Base-by-base conservation (phyloP, 495 filamentous ascomycete species). In the Chaetomium fimeti region DNA sequence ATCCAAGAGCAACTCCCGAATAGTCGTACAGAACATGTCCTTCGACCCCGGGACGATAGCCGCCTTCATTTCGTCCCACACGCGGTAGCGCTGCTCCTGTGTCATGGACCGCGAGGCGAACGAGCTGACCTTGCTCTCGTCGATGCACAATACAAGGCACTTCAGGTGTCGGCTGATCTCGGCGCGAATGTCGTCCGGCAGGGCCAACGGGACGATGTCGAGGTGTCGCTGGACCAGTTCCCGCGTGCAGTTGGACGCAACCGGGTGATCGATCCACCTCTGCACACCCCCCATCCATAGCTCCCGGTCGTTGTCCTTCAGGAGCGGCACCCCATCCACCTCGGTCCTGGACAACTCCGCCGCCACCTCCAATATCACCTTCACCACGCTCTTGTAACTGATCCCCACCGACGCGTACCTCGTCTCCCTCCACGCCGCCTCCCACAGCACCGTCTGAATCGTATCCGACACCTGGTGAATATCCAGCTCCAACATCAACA, bases 171-270 rank as follows among this genome's bases (percentile, higher is more conserved):
- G 53, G 0, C 55, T 47, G 2, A 68, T 29, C 5, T 24, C 58
- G 13, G 36, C 45, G 8, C 59, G 43, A 8, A 57, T 43, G 5
- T 60, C 58, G 40, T 59, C 66, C 8, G 66, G 66, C 28, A 68
- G 25, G 15, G 49, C 58, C 11, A 68, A 36, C 5, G 61, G 57
- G 20, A 68, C 54, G 22, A 68, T 64, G n/a, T 68, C 59, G 3
- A 68, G 47, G 25, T 68, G 66, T n/a, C 66, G 58, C 36, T 68
- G 66, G 11, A 68, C 60, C 36, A 61, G 42, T 59, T 68, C 66
- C 3, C 66, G 36, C 49, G 59, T 45, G 29, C 27, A 49, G 48
- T 68, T 57, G 9, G 59, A 43, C 40, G 57, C 61, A 13, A 57
- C 59, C n/a, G 58, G 59, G 53, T 68, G 28, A 25, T 53, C 47